Percentiles rank a stretch among this genome's conserved stretches.
phyloP scores from a whole-genome alignment of 2,329 filamentous ascomycete species.

The Neopestalotiopsis rosae region DNA sequence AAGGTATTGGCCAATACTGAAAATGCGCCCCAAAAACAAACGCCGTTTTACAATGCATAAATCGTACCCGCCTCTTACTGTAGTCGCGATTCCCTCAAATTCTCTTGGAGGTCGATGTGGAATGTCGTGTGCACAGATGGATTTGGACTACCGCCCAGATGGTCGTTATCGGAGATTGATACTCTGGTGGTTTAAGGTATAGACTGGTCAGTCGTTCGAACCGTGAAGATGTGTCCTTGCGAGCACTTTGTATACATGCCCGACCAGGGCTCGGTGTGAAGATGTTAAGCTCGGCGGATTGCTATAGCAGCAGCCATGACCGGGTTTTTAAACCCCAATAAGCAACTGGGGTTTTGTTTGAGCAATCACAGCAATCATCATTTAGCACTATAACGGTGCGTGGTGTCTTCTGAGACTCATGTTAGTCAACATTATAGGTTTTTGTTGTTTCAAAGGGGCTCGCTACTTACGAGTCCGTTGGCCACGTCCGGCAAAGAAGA shows the following conservation, averaged over 20 bases:
- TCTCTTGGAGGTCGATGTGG: not conserved
- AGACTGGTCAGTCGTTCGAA: no score
- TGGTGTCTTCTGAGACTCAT: slow-evolving; percentile 49
- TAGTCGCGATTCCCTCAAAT: not conserved
- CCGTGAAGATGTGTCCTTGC: no score
- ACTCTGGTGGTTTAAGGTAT: no score
- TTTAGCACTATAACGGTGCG: slow-evolving; percentile 47
- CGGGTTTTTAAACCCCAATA: not conserved
- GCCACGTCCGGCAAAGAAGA: slow-evolving; percentile 54
- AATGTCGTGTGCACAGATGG: not conserved
- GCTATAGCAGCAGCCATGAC: not conserved
- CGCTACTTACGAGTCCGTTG: slow-evolving; percentile 51
- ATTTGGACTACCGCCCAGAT: not conserved
- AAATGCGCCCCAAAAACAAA: not conserved
- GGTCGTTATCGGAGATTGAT: no score
- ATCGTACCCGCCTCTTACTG: not conserved
- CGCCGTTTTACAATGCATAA: not conserved
- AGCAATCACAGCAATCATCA: not conserved
- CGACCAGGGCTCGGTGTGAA: no score
- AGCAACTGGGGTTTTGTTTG: not conserved
- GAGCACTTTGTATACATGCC: no score
- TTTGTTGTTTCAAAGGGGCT: slow-evolving; percentile 37
- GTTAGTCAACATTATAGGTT: slow-evolving; percentile 33
- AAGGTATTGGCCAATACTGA: not conserved
- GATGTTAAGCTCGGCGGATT: no score